Evolutionary conservation across 2,329 filamentous ascomycete genomes (phyloP).

Genomic region (Paramyrothecium roridum): DNA sequence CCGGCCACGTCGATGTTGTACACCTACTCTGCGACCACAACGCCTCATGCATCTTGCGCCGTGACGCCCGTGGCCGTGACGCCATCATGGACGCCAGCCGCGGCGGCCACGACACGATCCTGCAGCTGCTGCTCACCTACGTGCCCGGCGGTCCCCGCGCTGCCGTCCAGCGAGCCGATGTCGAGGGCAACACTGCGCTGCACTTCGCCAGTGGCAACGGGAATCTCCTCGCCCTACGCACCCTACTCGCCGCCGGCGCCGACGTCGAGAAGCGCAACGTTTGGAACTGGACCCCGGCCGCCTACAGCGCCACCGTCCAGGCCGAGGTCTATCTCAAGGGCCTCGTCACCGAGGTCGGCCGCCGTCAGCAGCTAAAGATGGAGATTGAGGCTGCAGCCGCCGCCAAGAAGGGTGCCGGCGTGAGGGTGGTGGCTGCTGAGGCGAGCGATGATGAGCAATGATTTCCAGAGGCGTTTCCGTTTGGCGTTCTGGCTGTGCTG

Average conservation of each 20-base stretch:
- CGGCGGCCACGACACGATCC: conserved; percentile 59
- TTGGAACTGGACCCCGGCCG: conserved; percentile 79
- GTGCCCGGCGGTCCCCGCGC: conserved; percentile 50
- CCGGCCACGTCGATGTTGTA: conserved; percentile 71
- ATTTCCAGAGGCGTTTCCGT: conserved; percentile 10
- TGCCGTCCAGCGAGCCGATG: conserved; percentile 58
- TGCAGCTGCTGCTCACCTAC: conserved; percentile 64
- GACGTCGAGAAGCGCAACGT: conserved; percentile 69
- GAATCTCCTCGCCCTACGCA: conserved; percentile 72
- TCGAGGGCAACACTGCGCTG: conserved; percentile 78
- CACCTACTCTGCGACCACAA: conserved; percentile 66
- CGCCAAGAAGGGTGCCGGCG: conserved; percentile 35
- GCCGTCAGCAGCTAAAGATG: conserved; percentile 42
- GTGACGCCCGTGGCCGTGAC: conserved; percentile 67
- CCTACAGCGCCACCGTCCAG: conserved; percentile 77
- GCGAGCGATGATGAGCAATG: conserved; percentile 27
- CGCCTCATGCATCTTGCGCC: conserved; percentile 59
- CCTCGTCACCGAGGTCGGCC: conserved; percentile 69
- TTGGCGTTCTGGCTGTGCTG: not conserved
- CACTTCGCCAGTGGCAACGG: conserved; percentile 85
- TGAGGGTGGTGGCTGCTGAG: conserved; percentile 40
- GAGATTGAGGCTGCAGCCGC: conserved; percentile 35
- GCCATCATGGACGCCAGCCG: conserved; percentile 65
- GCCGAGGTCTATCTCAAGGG: conserved; percentile 83
- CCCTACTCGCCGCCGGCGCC: conserved; percentile 75